Base-by-base conservation (phyloP, 257 asterid genomes). In the Nicotiana paniculata region DNA sequence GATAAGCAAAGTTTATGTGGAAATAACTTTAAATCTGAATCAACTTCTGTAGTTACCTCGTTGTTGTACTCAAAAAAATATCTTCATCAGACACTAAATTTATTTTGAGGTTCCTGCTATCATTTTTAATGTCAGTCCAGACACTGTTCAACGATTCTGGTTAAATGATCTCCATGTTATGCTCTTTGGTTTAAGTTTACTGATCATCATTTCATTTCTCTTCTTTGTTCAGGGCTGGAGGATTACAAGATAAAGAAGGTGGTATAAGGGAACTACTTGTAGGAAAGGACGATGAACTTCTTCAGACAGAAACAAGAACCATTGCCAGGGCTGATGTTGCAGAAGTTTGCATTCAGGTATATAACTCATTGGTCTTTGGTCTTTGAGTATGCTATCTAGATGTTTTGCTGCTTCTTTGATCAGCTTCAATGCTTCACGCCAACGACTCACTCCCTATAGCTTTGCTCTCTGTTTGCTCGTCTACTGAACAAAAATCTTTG, bases 221-320 rank as follows among this genome's bases (percentile, higher is more conserved):
- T 33, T 82, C 77, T 62, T 88, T 85, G 61, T 64, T 15, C 84
- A 96, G 99, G 86, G 97, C 99, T 77, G 99, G 98, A 79, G 98
- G 99, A 7, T 85, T 96, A 92, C 97, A 88, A 89, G 99, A 96
- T 78, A 94, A 86, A 88, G 99, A 94, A 43, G 99, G 97, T 11
- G 98, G 99, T 16, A 37, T 91, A 13, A 81, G 99, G 84, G 97
- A 96, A 87, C 89, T 96, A 77, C 84, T 93, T 39, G 90, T 96
- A 5, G 98, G 99, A 17, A 94, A 93, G 85, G 98, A 96, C 3
- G 99, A 96, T 35, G 98, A 92, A 81, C 97, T 96, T 81, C 98
- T 94, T 62, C 72, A 90, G 88, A 92, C 97, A 74, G 98, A 94
- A 6, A 94, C 95, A 10, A 92, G 85, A 86, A 86, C 95, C 39